Conservation (phyloP, 805 yeast species). For the Saccharomycopsis synnaedendra region DNA sequence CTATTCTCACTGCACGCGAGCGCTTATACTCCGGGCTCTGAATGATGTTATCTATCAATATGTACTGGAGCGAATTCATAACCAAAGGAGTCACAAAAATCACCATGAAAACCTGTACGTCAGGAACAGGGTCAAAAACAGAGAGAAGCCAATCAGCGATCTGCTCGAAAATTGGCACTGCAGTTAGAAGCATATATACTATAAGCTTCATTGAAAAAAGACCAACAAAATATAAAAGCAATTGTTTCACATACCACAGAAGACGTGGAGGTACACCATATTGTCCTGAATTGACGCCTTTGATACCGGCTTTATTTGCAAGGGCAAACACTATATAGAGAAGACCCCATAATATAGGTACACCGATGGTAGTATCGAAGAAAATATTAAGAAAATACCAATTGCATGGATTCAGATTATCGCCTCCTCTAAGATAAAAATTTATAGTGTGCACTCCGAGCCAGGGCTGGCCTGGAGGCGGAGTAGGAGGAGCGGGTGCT, state of each 20-base stretch:
- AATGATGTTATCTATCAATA: slow-evolving; percentile 63
- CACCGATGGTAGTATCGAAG: slow-evolving; percentile 90
- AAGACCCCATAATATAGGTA: slow-evolving; percentile 59
- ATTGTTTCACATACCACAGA: slow-evolving; percentile 38
- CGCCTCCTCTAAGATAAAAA: slow-evolving; percentile 14
- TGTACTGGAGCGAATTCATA: slow-evolving; percentile 64
- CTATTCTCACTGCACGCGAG: slow-evolving; percentile 5
- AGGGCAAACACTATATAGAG: slow-evolving; percentile 40
- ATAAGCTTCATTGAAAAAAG: slow-evolving; percentile 50
- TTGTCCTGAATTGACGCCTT: slow-evolving; percentile 32
- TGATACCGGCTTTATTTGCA: slow-evolving; percentile 31
- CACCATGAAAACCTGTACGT: slow-evolving; percentile 76
- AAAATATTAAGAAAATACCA: slow-evolving; percentile 88
- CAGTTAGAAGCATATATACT: slow-evolving; percentile 44
- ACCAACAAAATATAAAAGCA: slow-evolving; percentile 35
- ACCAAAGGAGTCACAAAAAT: slow-evolving; percentile 72
- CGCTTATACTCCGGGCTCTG: slow-evolving; percentile 18
- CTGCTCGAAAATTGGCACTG: slow-evolving; percentile 55
- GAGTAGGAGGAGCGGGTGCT: background rate
- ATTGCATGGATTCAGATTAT: slow-evolving; percentile 67
- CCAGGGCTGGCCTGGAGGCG: background rate
- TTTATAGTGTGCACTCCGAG: slow-evolving; percentile 12
- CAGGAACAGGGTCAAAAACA: slow-evolving; percentile 77
- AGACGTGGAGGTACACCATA: slow-evolving; percentile 40
- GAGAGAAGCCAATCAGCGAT: slow-evolving; percentile 65